phyloP scores from a whole-genome alignment of 106 monocot species.

The Platanthera zijinensis region DNA sequence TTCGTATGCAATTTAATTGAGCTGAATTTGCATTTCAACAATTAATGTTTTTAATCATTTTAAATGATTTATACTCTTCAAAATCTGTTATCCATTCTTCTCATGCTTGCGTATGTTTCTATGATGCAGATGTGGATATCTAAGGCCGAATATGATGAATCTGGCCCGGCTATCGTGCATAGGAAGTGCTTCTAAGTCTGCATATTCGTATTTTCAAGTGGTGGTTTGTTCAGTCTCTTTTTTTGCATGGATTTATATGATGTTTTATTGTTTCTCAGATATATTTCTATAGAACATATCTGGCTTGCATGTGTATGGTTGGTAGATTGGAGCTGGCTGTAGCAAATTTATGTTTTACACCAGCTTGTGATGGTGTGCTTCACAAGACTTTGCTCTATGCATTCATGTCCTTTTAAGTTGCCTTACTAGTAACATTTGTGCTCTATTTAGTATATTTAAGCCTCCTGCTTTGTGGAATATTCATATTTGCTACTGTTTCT shows the following conservation, averaged over 20 bases:
- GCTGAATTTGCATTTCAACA: not conserved
- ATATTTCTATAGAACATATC: not conserved
- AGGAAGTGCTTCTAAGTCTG: conserved; percentile 11
- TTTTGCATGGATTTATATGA: not conserved
- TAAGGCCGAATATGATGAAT: conserved; percentile 11
- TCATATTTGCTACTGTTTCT: too few species aligned
- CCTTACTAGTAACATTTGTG: too few species aligned
- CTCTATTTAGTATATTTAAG: too few species aligned
- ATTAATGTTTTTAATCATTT: not conserved
- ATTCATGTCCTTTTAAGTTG: not conserved
- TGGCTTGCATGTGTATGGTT: conserved; percentile 1
- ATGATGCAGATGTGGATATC: conserved; percentile 10
- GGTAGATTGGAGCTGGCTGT: not conserved
- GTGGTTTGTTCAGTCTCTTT: not conserved
- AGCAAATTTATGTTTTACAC: conserved; percentile 1
- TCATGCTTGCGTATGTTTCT: not conserved
- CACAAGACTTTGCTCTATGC: not conserved
- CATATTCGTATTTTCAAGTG: not conserved
- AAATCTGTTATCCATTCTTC: not conserved
- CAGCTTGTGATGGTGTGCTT: not conserved
- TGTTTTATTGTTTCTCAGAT: not conserved
- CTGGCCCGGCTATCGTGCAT: conserved; percentile 8
- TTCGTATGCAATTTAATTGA: not conserved
- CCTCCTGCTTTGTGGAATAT: too few species aligned
- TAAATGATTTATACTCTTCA: not conserved